Conservation (phyloP, 768 basidiomycete species). For the Kwoniella bestiolae region DNA sequence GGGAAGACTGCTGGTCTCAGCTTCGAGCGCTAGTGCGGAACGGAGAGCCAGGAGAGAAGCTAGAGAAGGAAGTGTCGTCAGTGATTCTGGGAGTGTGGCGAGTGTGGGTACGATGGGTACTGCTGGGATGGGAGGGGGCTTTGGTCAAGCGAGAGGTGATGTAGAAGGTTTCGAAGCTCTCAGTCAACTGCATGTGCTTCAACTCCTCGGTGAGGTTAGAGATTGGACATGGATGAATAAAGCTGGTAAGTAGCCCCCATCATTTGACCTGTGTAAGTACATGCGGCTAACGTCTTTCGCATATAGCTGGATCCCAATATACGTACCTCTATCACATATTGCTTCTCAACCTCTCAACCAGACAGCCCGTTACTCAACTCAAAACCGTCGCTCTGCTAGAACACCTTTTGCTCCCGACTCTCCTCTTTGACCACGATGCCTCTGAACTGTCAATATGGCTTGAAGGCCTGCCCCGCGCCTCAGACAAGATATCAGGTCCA, state of each 20-base stretch:
- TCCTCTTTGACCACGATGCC: conserved; percentile 77
- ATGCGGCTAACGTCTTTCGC: background rate
- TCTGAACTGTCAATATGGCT: conserved; percentile 79
- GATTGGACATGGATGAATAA: conserved; percentile 80
- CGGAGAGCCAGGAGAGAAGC: conserved; percentile 54
- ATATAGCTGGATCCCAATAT: conserved; percentile 59
- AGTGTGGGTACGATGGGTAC: conserved; percentile 51
- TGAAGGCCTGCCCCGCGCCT: conserved; percentile 63
- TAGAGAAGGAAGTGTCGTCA: conserved; percentile 49
- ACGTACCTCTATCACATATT: conserved; percentile 77
- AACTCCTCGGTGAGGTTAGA: conserved; percentile 73
- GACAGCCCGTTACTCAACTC: conserved; percentile 62
- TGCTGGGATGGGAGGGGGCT: conserved; percentile 57
- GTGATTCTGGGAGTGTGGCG: conserved; percentile 48
- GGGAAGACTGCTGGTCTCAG: conserved; percentile 69
- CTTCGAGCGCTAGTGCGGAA: conserved; percentile 58
- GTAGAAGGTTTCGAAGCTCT: conserved; percentile 64
- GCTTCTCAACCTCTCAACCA: conserved; percentile 64
- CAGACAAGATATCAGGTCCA: conserved; percentile 54
- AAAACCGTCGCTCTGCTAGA: conserved; percentile 66
- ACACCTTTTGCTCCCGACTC: conserved; percentile 70
- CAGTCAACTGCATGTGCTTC: conserved; percentile 76
- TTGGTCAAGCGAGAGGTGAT: conserved; percentile 55
- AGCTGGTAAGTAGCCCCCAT: conserved; percentile 62
- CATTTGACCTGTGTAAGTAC: conserved; percentile 6